Conservation (phyloP, 75 land plant genomes). For the Pinus albicaulis region DNA sequence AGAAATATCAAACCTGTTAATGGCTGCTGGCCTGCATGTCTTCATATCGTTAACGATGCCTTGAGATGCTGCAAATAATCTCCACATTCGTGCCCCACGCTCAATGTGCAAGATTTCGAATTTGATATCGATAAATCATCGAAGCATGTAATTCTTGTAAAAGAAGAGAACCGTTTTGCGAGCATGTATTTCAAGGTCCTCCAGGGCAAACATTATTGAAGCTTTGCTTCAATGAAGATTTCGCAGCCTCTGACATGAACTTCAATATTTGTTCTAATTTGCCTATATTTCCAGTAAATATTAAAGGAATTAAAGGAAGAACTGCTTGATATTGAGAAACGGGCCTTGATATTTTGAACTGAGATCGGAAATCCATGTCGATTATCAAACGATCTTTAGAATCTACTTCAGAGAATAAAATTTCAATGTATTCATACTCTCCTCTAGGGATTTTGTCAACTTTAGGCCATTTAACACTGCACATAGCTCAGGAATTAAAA, state of each 20-base stretch:
- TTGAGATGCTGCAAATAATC: slow-evolving; percentile 12
- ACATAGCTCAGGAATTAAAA: too few relatives aligned
- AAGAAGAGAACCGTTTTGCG: slow-evolving; percentile 40
- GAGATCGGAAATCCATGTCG: too few relatives aligned
- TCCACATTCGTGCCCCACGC: slow-evolving; percentile 19
- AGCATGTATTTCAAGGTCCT: slow-evolving; percentile 36
- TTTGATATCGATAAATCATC: slow-evolving; percentile 7
- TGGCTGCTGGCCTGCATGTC: too few relatives aligned
- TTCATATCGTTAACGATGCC: not conserved
- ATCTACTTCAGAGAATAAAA: too few relatives aligned
- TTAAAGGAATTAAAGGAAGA: slow-evolving; percentile 20
- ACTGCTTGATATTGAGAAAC: slow-evolving; percentile 24
- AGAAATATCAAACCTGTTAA: too few relatives aligned
- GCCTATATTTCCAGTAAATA: slow-evolving; percentile 18
- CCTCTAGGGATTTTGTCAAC: too few relatives aligned
- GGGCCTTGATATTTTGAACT: slow-evolving; percentile 41
- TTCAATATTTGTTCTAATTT: slow-evolving; percentile 31
- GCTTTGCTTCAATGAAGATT: slow-evolving; percentile 31
- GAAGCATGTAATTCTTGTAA: slow-evolving; percentile 11
- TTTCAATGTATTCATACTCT: too few relatives aligned
- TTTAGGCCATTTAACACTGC: too few relatives aligned
- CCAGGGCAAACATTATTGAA: slow-evolving; percentile 38
- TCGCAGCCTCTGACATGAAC: slow-evolving; percentile 41
- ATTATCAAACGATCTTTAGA: too few relatives aligned
- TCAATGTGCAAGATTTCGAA: not conserved